Conservation (phyloP, 768 basidiomycete species). For the Phlebiopsis gigantea region DNA sequence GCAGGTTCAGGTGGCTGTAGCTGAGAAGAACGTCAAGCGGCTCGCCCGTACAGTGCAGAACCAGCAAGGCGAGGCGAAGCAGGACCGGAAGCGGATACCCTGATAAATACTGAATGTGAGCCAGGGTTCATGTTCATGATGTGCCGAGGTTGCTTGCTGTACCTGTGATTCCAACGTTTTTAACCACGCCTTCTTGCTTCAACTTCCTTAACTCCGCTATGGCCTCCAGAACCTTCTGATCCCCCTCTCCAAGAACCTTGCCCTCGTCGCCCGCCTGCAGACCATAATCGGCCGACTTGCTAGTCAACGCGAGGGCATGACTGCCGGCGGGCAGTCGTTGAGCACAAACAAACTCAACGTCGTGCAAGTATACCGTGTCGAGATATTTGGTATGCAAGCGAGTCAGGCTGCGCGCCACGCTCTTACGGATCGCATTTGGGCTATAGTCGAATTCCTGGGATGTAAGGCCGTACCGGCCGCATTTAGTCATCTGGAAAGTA, state of each 20-base stretch:
- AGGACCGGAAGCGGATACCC: slow-evolving; percentile 80
- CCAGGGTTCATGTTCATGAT: background rate
- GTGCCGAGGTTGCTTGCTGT: too few relatives aligned
- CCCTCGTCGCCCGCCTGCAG: slow-evolving; percentile 52
- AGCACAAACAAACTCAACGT: slow-evolving; percentile 72
- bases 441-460: slow-evolving; percentile 66
- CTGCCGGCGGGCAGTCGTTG: slow-evolving; percentile 48
- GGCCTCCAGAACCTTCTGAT: slow-evolving; percentile 66
- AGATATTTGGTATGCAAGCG: slow-evolving; percentile 74
- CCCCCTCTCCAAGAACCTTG: slow-evolving; percentile 60
- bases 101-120: slow-evolving; percentile 28
- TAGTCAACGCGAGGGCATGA: slow-evolving; percentile 47
- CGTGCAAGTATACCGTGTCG: slow-evolving; percentile 79
- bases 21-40: slow-evolving; percentile 78
- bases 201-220: slow-evolving; percentile 59
- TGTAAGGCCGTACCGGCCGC: slow-evolving; percentile 64
- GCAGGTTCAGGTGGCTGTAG: slow-evolving; percentile 76
- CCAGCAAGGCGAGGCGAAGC: slow-evolving; percentile 74
- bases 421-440: slow-evolving; percentile 56
- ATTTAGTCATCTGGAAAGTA: slow-evolving; percentile 69
- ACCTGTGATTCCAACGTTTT: slow-evolving; percentile 79
- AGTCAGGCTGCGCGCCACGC: slow-evolving; percentile 59
- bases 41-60: slow-evolving; percentile 56
- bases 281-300: slow-evolving; percentile 59
- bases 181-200: slow-evolving; percentile 68